Base-by-base conservation (phyloP, 2,329 filamentous ascomycete genomes). In the Colletotrichum simmondsii region DNA sequence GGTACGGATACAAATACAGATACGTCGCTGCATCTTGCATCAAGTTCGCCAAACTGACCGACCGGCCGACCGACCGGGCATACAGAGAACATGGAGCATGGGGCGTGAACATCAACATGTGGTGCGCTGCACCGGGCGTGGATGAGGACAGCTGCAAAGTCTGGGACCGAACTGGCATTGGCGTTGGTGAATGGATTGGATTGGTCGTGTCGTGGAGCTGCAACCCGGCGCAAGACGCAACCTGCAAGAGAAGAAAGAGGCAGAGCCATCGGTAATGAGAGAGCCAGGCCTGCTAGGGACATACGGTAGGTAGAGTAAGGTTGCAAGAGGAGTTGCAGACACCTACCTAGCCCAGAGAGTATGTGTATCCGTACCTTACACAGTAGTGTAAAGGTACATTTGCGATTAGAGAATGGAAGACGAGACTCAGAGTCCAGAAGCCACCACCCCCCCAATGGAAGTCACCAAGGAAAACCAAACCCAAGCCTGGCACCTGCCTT, bases 121-220 rank as follows among this genome's bases (percentile, higher is more conserved):
- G 32, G 56, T 26, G 28, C 30, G 19, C 19, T 35, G 37, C 37
- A 49, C 60, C 26, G 5, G 42, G 59, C 24, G 24, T 19, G 42
- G 19, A 22, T 49, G 42, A 49, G 42, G 42, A 49, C 19, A 19
- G n/a, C 42, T 49, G 42, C 19, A 26, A 24, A 49, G 54, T 30
- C 54, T 60, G 37, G 37, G 28, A 53, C 37, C 16, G 19, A n/a
- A 26, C 65, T 61, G 46, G 16, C 42, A 67, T 61, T 37, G 65
- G 56, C 42, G 56, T 64, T 53, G 30, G 46, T 37, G n/a, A 56
- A 12, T 30, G 61, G 64, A 16, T 26, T 68, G 64, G 64, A 37
- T 46, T 61, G 59, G 59, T 37, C 42, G 46, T 42, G 53, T 54
- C 60, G 37, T 65, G 53, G 61, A 57, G 52, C 59, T 65, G 67